Evolutionary conservation across 345 rosid species (phyloP), one percentile per base, ranked within the genome.

Genomic region (Syzygium grande): DNA sequence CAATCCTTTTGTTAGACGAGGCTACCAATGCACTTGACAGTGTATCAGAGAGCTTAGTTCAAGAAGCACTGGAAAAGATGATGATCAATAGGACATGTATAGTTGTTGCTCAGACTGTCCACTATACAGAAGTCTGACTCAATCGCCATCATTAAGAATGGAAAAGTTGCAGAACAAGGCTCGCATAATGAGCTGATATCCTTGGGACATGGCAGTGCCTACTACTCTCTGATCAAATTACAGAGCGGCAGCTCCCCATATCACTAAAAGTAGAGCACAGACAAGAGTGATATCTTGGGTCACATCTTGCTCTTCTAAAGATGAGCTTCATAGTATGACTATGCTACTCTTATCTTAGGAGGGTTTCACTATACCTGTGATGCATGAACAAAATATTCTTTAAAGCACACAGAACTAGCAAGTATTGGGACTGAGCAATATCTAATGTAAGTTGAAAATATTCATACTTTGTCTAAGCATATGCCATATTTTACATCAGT

Each of bases 1-100:
- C 91, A 61, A 92, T 96, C 91, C 91, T 96, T 19, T 89, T 95
- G 59, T 89, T 95, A 34, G 98, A 96, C 34, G 98, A 96, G 87
- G 97, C 98, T 2, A 95, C 98, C 0, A 95, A 98, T 84, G 97
- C 97, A 23, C 93, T 94, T 13, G 95, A 95, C 84, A 95, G 94
- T 58, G 88, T 92, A 11, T 95, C 96, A 11, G 96, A 94, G 58
- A 92, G 89, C 87, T 84, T 92, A 61, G 94, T 93, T 84, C 95
- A 95, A 89, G 94, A 90, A 87, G 93, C 96, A 73, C 94, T 93
- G 5, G 97, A 93, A 91, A 95, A 93, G 90, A 93, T 94, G 95
- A 92, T 92, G 97, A 93, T 88, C 12, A 89, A 88, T 6, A 89
- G 94, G 88, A 92, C 96, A 51, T 92, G 95, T 43, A 87, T 93